Conservation (phyloP, 192 early-diverging fungal species). For the Mortierella hygrophila region DNA sequence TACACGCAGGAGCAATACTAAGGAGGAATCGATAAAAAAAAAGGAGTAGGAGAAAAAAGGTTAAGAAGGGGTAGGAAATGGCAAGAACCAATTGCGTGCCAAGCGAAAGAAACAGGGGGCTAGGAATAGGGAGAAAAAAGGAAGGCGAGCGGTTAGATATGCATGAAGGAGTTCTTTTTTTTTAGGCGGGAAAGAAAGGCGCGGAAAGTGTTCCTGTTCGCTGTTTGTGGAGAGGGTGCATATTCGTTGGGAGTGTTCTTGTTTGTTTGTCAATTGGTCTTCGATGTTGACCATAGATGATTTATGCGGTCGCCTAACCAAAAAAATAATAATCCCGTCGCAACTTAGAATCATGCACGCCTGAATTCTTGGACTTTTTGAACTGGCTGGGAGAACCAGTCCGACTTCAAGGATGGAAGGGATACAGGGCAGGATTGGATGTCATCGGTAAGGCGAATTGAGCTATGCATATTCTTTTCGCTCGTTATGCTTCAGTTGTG, state of each 20-base stretch:
- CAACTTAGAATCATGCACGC: constrained; percentile 64
- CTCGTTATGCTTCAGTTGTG: not conserved
- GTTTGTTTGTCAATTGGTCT: not conserved
- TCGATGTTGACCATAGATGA: not conserved
- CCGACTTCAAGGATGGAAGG: constrained; percentile 75
- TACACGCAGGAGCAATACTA: not conserved
- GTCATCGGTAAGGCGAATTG: constrained; percentile 58
- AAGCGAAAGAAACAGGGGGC: not conserved
- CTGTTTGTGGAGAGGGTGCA: no score
- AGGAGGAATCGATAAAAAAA: not conserved
- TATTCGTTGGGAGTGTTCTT: not conserved
- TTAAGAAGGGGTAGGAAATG: not conserved
- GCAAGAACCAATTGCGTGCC: not conserved
- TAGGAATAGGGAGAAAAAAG: not conserved
- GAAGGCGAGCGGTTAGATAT: no score
- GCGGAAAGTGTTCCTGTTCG: not conserved
- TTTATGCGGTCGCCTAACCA: constrained; percentile 45
- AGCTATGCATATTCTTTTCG: not conserved
- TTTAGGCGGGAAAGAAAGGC: not conserved
- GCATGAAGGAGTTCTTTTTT: not conserved
- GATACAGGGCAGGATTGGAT: constrained; percentile 79
- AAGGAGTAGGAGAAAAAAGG: not conserved
- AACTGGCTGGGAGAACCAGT: constrained; percentile 79
- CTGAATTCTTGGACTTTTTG: constrained; percentile 73
- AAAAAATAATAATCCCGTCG: not conserved